A percentile compares a stretch with the other conserved stretches of the same genome.
Evolutionary conservation across 2,329 filamentous ascomycete genomes (phyloP).

Genomic region (Tolypocladium endophyticum): DNA sequence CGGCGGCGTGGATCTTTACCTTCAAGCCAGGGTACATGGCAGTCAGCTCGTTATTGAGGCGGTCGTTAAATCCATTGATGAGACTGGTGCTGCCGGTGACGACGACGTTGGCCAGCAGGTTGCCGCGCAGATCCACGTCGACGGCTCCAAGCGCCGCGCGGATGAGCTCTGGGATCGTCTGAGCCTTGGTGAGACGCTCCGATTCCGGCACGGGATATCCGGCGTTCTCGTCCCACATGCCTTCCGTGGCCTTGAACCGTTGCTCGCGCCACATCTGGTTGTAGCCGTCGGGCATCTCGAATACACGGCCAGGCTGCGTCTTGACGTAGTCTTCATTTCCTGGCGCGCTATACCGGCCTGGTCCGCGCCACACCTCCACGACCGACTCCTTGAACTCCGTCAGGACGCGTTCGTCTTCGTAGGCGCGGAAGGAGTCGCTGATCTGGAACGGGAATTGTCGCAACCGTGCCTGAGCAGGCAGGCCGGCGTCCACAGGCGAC

Average conservation of each 20-base stretch:
- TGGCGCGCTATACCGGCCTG: conserved; percentile 51
- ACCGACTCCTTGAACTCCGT: conserved; percentile 98
- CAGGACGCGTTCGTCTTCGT: conserved; percentile 86
- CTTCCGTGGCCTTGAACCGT: conserved; percentile 76
- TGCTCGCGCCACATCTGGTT: conserved; percentile 92
- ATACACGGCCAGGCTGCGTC: conserved; percentile 68
- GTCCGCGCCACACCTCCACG: conserved; percentile 84
- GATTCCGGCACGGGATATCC: conserved; percentile 43
- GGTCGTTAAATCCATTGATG: conserved; percentile 84
- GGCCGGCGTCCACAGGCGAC: conserved; percentile 75
- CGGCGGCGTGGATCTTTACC: conserved; percentile 81
- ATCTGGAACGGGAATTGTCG: conserved; percentile 56
- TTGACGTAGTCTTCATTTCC: conserved; percentile 71
- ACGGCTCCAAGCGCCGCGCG: conserved; percentile 66
- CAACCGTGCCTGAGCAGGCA: conserved; percentile 65
- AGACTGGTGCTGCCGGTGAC: conserved; percentile 83
- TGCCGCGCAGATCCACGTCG: conserved; percentile 78
- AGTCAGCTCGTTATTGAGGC: conserved; percentile 75
- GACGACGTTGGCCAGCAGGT: conserved; percentile 80
- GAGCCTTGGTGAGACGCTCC: conserved; percentile 50
- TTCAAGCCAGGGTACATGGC: conserved; percentile 73
- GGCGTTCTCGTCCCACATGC: conserved; percentile 79
- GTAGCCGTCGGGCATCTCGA: conserved; percentile 94
- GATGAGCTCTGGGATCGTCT: conserved; percentile 78
- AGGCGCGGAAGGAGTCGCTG: conserved; percentile 61